Conservation (phyloP, 2,329 filamentous ascomycete species). For the Botryotinia convoluta region DNA sequence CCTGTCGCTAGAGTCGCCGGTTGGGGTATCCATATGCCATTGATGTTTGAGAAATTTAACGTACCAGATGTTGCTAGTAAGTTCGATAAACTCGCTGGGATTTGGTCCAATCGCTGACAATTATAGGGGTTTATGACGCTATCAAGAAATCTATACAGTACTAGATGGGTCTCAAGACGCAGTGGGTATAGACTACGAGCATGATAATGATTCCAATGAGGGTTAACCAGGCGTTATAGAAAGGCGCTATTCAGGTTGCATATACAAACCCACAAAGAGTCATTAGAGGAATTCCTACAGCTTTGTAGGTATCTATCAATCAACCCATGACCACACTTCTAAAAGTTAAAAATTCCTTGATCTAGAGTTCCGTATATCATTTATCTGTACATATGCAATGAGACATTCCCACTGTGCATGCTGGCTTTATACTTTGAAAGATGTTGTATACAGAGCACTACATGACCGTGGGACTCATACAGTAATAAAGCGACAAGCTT, state of each 20-base stretch:
- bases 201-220: neutral
- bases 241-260: neutral
- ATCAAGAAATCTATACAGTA: constrained; percentile 38
- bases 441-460: neutral
- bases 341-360: neutral
- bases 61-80: constrained; percentile 68
- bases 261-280: neutral
- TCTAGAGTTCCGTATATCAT: neutral
- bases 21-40: constrained; percentile 65
- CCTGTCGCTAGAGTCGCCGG: constrained; percentile 68
- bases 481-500: neutral
- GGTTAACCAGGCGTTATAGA: neutral
- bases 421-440: neutral
- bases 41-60: constrained; percentile 64
- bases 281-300: neutral
- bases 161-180: constrained; percentile 2
- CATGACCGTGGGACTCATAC: neutral
- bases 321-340: neutral
- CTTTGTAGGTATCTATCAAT: neutral
- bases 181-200: neutral
- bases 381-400: neutral
- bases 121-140: constrained; percentile 38
- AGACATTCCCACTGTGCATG: neutral
- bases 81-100: constrained; percentile 36
- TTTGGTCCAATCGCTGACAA: constrained; percentile 23